Conservation (phyloP, 2,329 filamentous ascomycete species). For the Fusarium sp. region DNA sequence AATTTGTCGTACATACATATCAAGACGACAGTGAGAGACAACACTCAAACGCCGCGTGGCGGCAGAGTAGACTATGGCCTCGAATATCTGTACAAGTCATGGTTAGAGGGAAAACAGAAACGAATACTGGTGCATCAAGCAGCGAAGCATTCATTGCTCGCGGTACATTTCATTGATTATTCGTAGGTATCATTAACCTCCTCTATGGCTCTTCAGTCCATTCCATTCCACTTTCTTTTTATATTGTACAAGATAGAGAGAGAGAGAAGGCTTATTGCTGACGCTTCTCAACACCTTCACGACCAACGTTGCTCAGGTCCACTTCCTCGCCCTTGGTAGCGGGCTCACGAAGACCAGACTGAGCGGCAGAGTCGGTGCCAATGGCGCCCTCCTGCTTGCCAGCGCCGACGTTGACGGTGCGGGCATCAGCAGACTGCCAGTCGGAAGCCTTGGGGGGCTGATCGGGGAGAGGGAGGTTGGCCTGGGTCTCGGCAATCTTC, state of each 20-base stretch:
- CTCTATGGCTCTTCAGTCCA: neutral
- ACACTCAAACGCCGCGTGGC: too few species aligned
- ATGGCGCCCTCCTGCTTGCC: constrained; percentile 64
- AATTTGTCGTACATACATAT: too few species aligned
- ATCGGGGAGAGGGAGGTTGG: constrained; percentile 82
- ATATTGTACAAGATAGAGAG: neutral
- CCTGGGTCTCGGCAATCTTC: constrained; percentile 72
- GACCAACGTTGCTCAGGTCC: constrained; percentile 68
- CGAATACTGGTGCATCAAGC: neutral
- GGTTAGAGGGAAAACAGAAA: neutral
- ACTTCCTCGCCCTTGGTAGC: constrained; percentile 65
- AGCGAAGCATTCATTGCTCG: constrained; percentile 2
- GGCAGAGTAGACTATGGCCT: too few species aligned
- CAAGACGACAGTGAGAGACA: too few species aligned
- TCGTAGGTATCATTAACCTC: constrained; percentile 23
- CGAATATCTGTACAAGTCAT: too few species aligned
- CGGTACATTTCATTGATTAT: constrained; percentile 19
- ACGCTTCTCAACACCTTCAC: constrained; percentile 57
- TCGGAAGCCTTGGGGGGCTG: constrained; percentile 80
- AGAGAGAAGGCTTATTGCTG: constrained; percentile 10
- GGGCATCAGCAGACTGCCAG: constrained; percentile 76
- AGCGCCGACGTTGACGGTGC: constrained; percentile 75
- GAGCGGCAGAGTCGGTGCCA: constrained; percentile 58
- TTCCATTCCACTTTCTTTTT: neutral
- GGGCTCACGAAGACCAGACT: constrained; percentile 65